phyloP scores from a whole-genome alignment of 2,329 filamentous ascomycete genomes.

The Elsinoe ampelina region DNA sequence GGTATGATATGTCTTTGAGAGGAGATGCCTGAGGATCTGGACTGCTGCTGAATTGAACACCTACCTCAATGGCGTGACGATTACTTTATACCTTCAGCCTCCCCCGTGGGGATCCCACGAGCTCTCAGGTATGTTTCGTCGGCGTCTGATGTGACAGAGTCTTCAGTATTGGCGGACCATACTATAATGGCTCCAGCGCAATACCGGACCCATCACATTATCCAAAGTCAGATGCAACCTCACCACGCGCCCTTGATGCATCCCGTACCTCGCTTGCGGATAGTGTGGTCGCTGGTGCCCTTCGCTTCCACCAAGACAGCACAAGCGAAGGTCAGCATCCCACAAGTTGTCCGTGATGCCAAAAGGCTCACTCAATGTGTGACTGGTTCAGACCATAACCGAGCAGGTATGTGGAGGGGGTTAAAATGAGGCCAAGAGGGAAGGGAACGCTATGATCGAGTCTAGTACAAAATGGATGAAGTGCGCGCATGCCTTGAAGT shows the following conservation, averaged over 20 bases:
- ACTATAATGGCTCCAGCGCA: background rate
- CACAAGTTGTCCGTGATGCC: background rate
- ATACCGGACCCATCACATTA: background rate
- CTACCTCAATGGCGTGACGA: background rate
- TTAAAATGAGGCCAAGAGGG: constrained; percentile 9
- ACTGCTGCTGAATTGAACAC: background rate
- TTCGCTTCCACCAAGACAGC: background rate
- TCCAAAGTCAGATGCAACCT: background rate
- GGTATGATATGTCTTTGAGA: background rate
- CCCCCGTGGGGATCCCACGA: background rate
- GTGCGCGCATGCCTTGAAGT: background rate
- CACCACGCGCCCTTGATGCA: background rate
- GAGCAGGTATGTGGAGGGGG: background rate
- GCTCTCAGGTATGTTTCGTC: background rate
- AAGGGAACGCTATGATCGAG: constrained; percentile 5
- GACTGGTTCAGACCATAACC: constrained; percentile 2
- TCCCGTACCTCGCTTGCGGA: background rate
- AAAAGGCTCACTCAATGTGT: constrained; percentile 5
- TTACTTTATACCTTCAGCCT: constrained; percentile 1
- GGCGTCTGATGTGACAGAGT: background rate
- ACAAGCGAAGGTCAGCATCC: background rate
- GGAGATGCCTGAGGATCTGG: background rate
- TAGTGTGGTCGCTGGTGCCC: background rate
- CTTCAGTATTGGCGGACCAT: background rate
- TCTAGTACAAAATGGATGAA: constrained; percentile 4